These are phyloP conservation scores for Chlorencoelia australis DNA, from an alignment of 2,329 filamentous ascomycete genomes.

Conservation along the genomic window DNA sequence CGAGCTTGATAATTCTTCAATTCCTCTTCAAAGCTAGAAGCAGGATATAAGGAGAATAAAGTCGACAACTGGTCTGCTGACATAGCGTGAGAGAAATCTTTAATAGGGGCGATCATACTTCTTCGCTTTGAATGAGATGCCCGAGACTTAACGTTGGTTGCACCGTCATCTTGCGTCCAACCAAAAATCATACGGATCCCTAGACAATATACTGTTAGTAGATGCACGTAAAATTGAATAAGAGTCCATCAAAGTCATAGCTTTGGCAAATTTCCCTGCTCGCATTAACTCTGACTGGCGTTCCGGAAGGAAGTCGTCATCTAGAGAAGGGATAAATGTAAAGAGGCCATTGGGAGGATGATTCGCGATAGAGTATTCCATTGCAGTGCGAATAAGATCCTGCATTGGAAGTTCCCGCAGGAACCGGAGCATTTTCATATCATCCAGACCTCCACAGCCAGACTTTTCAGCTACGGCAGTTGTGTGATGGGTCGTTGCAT, in stretches of 20 bases:
- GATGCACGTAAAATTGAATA: background rate
- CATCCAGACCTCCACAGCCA: background rate
- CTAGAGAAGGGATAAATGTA: slow-evolving; percentile 4
- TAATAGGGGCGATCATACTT: background rate
- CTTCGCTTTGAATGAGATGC: background rate
- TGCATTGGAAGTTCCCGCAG: background rate
- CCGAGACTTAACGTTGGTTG: slow-evolving; percentile 1
- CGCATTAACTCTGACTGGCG: background rate
- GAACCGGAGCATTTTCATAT: background rate
- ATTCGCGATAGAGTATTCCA: slow-evolving; percentile 6
- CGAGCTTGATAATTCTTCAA: background rate
- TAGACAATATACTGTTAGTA: background rate
- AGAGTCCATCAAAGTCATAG: background rate
- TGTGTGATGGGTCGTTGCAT: slow-evolving; percentile 1
- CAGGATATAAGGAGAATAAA: background rate
- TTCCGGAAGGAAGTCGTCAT: slow-evolving; percentile 2
- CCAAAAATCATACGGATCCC: slow-evolving; percentile 2
- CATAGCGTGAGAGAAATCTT: background rate
- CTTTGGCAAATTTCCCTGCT: slow-evolving; percentile 1
- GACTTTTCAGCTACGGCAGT: background rate
- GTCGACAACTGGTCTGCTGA: background rate
- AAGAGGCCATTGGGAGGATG: slow-evolving; percentile 1
- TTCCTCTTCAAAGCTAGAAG: slow-evolving; percentile 2
- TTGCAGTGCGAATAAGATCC: slow-evolving; percentile 2
- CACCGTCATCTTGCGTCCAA: slow-evolving; percentile 6